phyloP scores from a whole-genome alignment of 371 early-diverging fungal species.

The Mucor irregularis region DNA sequence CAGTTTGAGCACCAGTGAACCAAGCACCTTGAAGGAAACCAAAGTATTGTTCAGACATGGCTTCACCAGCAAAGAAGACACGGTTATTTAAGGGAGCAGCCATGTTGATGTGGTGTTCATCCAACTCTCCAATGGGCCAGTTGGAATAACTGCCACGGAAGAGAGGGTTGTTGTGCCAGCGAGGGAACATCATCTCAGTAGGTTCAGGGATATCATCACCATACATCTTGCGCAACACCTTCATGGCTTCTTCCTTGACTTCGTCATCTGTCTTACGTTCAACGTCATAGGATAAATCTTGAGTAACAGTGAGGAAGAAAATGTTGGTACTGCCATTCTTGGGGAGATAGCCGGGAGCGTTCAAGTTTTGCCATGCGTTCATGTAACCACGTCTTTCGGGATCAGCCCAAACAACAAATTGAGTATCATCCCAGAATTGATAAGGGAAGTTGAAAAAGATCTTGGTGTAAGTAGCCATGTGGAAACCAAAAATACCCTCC shows the following conservation, averaged over 20 bases:
- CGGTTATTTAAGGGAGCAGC: conserved; percentile 41
- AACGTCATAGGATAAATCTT: conserved; percentile 27
- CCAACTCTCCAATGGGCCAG: conserved; percentile 53
- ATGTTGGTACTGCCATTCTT: conserved; percentile 28
- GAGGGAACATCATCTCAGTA: conserved; percentile 28
- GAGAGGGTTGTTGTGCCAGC: conserved; percentile 38
- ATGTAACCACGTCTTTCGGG: conserved; percentile 38
- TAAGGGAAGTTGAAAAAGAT: conserved; percentile 48
- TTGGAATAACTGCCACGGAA: conserved; percentile 42
- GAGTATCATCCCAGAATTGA: conserved; percentile 50
- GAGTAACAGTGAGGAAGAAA: conserved; percentile 37
- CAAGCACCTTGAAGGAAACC: conserved; percentile 53
- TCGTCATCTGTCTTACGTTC: conserved; percentile 31
- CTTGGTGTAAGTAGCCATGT: conserved; percentile 55
- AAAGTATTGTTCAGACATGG: conserved; percentile 36
- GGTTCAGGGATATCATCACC: conserved; percentile 38
- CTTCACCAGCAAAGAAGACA: conserved; percentile 50
- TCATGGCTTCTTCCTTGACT: conserved; percentile 33
- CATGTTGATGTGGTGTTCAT: conserved; percentile 47
- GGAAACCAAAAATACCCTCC: conserved; percentile 46
- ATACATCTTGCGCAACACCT: conserved; percentile 34
- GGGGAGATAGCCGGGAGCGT: conserved; percentile 30
- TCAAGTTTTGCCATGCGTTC: conserved; percentile 37
- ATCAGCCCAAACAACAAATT: conserved; percentile 45
- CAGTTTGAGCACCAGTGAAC: conserved; percentile 42